A percentile compares a stretch with the other conserved stretches of the same genome.
Evolutionary conservation across 1,284 basidiomycete genomes (phyloP).

Genomic region (Psilocybe mexicana): DNA sequence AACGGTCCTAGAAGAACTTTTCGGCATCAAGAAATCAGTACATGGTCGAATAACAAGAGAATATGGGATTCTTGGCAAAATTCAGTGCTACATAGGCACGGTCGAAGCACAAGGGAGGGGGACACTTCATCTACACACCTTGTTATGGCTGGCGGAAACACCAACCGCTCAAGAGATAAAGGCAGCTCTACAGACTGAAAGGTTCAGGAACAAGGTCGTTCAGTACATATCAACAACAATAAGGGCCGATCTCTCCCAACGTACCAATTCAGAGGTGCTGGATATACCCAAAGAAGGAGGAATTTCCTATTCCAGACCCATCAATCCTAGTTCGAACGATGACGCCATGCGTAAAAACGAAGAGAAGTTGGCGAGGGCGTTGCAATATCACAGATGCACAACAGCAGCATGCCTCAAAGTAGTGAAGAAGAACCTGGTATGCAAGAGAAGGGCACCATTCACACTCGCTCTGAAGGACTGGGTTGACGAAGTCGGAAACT

Average conservation of each 20-base stretch:
- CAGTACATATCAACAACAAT: slow-evolving; percentile 4
- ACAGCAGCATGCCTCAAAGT: not conserved
- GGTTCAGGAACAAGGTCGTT: slow-evolving; percentile 4
- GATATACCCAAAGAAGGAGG: not conserved
- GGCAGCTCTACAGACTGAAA: slow-evolving; percentile 20
- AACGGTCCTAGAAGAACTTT: slow-evolving; percentile 31
- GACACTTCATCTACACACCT: slow-evolving; percentile 24
- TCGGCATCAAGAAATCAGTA: slow-evolving; percentile 30
- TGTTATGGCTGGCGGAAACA: slow-evolving; percentile 22
- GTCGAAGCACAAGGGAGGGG: slow-evolving; percentile 30
- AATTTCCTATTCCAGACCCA: not conserved
- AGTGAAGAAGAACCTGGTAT: not conserved
- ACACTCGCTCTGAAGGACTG: not conserved
- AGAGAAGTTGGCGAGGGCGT: not conserved
- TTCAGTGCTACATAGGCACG: slow-evolving; percentile 25
- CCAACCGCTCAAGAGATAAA: slow-evolving; percentile 30
- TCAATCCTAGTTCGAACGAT: not conserved
- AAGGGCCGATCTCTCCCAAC: not conserved
- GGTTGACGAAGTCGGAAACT: slow-evolving; percentile 21
- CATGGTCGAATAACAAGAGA: not conserved
- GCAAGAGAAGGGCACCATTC: slow-evolving; percentile 16
- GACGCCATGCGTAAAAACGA: not conserved
- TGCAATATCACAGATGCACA: slow-evolving; percentile 7
- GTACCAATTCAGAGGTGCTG: not conserved
- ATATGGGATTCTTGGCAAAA: slow-evolving; percentile 21